These are phyloP conservation scores for Chlamydomonas applanata DNA, from an alignment of 139 green algal genomes.

Conservation along the genomic window DNA sequence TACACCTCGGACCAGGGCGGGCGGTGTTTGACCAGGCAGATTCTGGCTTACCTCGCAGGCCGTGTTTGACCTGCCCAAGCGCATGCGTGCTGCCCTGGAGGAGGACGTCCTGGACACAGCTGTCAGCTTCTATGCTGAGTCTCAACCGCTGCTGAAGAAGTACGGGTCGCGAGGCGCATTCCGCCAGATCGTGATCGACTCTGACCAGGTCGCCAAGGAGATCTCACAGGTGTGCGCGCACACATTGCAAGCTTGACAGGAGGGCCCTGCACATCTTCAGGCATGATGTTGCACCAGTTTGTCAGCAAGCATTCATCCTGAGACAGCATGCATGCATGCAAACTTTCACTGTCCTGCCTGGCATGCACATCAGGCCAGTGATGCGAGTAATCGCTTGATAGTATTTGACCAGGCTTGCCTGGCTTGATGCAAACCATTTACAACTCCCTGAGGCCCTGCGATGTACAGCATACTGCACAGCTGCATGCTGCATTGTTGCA, in stretches of 20 bases:
- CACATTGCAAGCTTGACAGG: background rate
- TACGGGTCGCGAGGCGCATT: slow-evolving; percentile 73
- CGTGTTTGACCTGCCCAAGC: slow-evolving; percentile 73
- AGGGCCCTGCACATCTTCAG: background rate
- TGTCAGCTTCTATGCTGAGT: slow-evolving; percentile 73
- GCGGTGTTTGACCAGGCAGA: slow-evolving; percentile 79
- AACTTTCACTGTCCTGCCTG: background rate
- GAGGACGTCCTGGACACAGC: slow-evolving; percentile 69
- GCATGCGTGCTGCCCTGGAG: slow-evolving; percentile 63
- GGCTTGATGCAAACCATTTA: background rate
- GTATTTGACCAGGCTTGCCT: background rate
- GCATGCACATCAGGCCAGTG: too few relatives aligned
- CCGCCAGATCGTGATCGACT: slow-evolving; percentile 41
- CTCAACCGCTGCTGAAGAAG: slow-evolving; percentile 68
- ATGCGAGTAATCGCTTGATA: too few relatives aligned
- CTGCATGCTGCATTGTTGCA: too few relatives aligned
- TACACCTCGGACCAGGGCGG: slow-evolving; percentile 24
- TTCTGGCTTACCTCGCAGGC: too few relatives aligned
- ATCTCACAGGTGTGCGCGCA: slow-evolving; percentile 24
- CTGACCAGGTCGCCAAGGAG: slow-evolving; percentile 57
- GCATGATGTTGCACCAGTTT: background rate
- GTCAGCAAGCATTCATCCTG: background rate
- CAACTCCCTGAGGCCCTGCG: too few relatives aligned
- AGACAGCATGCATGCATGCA: background rate
- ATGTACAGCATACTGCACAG: too few relatives aligned